Evolutionary conservation across 2,329 filamentous ascomycete species (phyloP), one percentile per base, ranked within the genome.

Genomic region (Zymoseptoria passerinii): DNA sequence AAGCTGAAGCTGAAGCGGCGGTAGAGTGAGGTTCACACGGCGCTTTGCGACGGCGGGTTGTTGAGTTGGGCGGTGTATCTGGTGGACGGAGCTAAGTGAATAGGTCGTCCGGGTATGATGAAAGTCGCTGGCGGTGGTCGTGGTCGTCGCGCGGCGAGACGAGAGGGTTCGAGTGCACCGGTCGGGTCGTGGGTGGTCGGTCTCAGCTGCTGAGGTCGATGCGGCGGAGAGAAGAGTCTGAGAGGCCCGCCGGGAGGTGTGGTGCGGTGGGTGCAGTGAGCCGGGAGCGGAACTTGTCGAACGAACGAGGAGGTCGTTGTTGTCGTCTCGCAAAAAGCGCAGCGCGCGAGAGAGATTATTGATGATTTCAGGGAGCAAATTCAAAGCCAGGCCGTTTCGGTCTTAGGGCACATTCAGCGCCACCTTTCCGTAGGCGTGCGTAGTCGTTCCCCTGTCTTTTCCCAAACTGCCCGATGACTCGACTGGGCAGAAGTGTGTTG

Each of bases 21-120:
- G 28, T 55, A 27, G 23, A 48, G 49, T 49, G 59, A n/a, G 13
- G n/a, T 44, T 44, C 35, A 44, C 10, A 44, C 35, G 35, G n/a
- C 35, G 35, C 6, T 35, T 50, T 52, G 29, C 48, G 44, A 52
- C 19, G 44, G 54, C 40, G 48, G 58, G 40, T 27, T 28, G 48
- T 40, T 6, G 50, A 44, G 48, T 54, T 40, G 53, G 52, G 53
- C 55, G 56, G 35, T 27, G 28, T 57, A 48, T 57, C 48, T 49
- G 50, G 54, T 28, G 61, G 65, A 66, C 65, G 68, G 65, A 60
- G 63, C 69, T 70, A 70, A 71, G 61, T 70, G 61, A 71, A 71
- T 70, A 71, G 69, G 63, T 71, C 69, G 67, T 65, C 64, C 61
- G 50, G 28, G 52, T 49, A 27, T 52, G 59, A 58, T 52, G 55